Evolutionary conservation across 2,329 filamentous ascomycete species (phyloP).

Genomic region (Hawksworthiomyces lignivorus): DNA sequence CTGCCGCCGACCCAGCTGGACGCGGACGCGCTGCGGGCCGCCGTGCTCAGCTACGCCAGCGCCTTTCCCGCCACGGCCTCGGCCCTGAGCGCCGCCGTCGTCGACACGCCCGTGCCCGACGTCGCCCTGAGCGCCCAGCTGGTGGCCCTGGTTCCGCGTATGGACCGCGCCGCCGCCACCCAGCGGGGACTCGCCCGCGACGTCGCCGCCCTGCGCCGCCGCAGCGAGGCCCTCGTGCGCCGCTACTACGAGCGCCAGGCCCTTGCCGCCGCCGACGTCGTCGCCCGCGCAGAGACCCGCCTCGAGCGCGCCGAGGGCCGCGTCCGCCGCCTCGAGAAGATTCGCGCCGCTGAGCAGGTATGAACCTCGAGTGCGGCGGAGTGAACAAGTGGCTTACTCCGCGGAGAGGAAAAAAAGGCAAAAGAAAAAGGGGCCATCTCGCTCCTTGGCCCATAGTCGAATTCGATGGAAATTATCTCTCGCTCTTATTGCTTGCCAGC

Average conservation of each 20-base stretch:
- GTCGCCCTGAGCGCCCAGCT: conserved; percentile 47
- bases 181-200: conserved; percentile 56
- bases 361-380: no score
- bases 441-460: no score
- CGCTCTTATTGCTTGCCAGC: no score
- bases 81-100: conserved; percentile 44
- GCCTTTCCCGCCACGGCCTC: conserved; percentile 50
- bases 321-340: conserved; percentile 56
- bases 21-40: conserved; percentile 43
- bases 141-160: conserved; percentile 50
- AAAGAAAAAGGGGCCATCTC: no score
- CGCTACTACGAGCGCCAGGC: conserved; percentile 69
- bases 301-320: conserved; percentile 57
- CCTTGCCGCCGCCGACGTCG: conserved; percentile 57
- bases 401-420: no score
- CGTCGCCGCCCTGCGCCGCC: conserved; percentile 54
- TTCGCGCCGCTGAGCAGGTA: no score
- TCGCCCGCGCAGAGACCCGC: conserved; percentile 64
- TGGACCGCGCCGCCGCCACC: conserved; percentile 51
- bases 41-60: conserved; percentile 49
- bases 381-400: no score
- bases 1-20: conserved; percentile 45
- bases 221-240: conserved; percentile 55
- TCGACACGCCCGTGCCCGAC: conserved; percentile 50
- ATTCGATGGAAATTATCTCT: no score